A percentile compares a stretch with the other conserved stretches of the same genome.
phyloP scores from a whole-genome alignment of 2,329 filamentous ascomycete species.

The Cladophialophora yegresii region DNA sequence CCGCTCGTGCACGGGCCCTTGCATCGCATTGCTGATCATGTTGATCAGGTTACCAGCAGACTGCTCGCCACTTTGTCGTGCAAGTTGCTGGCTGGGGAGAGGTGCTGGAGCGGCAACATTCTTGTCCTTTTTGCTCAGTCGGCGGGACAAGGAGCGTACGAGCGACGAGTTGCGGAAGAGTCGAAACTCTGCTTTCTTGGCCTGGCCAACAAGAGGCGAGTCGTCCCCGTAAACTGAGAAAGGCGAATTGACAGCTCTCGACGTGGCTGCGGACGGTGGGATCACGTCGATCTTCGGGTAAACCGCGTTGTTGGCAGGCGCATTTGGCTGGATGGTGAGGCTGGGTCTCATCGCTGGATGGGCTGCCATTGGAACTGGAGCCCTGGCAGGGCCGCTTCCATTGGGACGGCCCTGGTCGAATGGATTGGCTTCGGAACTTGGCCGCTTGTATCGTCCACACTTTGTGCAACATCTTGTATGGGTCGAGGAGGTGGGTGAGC shows the following conservation, averaged over 20 bases:
- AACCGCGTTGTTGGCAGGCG: conserved; percentile 9
- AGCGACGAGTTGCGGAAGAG: conserved; percentile 33
- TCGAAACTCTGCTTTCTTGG: conserved; percentile 20
- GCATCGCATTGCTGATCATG: conserved; percentile 34
- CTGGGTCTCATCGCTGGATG: conserved; percentile 25
- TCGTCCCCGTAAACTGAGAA: conserved; percentile 29
- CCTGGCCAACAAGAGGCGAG: conserved; percentile 26
- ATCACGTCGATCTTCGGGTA: conserved; percentile 33
- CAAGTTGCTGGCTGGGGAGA: conserved; percentile 34
- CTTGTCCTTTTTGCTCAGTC: conserved; percentile 33
- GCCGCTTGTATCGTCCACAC: conserved; percentile 30
- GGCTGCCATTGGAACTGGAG: conserved; percentile 19
- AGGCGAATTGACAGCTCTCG: conserved; percentile 20
- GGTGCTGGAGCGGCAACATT: conserved; percentile 16
- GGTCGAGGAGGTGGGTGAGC: conserved; percentile 21
- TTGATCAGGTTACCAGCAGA: conserved; percentile 32
- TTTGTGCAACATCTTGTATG: conserved; percentile 20
- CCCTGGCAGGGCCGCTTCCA: conserved; percentile 13
- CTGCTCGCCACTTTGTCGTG: conserved; percentile 27
- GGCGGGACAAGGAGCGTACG: conserved; percentile 32
- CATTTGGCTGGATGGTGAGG: conserved; percentile 25
- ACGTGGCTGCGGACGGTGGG: conserved; percentile 28
- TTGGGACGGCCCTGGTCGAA: conserved; percentile 12
- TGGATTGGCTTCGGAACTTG: conserved; percentile 6
- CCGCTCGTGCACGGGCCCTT: conserved; percentile 21